Evolutionary conservation across 192 early-diverging fungal genomes (phyloP), one percentile per base, ranked within the genome.

Genomic region (Fimicolochytrium jonesii): DNA sequence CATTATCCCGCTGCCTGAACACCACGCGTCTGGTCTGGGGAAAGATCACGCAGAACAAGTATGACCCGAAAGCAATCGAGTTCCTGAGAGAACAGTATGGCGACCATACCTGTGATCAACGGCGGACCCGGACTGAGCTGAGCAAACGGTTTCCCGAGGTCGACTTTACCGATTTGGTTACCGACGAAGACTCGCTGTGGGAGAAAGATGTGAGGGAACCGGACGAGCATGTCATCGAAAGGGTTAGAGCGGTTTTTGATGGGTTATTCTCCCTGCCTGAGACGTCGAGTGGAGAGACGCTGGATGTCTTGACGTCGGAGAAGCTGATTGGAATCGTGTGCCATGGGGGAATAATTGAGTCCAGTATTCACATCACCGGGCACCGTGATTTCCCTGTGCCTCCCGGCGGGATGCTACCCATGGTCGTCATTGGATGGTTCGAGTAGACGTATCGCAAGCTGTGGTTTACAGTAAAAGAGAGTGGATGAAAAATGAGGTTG

Each of bases 51-150:
- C 26, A n/a, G 10, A n/a, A 10, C 43, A 18, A 11, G 17, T 26
- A 22, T 11, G 17, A 3, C 28, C 60, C 60, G 17, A 26, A 28
- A 10, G 66, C 55, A 9, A 18, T 36, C 11, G 66, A 68, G 56
- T 23, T 25, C 31, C 41, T 68, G 17, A 45, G 66, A 7, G 66
- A 68, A 33, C 9, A 13, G 28, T 59, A 61, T 23, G 56, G 57
- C 33, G 66, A 45, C 1, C 66, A 68, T 46, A 68, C 66, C 2
- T 68, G 66, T 37, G 66, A 68, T 34, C n/a, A 28, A 10, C 46
- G 66, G 10, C 56, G 66, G n/a, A n/a, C 30, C 5, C 33, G 47
- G 28, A 53, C 66, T 3, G 66, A 68, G 31, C 33, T 68, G 30
- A 17, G 35, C 9, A 29, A 0, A 6, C 37, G 7, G 39, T 68